phyloP scores from a whole-genome alignment of 208 protist species.

The Crithidia sp. region DNA sequence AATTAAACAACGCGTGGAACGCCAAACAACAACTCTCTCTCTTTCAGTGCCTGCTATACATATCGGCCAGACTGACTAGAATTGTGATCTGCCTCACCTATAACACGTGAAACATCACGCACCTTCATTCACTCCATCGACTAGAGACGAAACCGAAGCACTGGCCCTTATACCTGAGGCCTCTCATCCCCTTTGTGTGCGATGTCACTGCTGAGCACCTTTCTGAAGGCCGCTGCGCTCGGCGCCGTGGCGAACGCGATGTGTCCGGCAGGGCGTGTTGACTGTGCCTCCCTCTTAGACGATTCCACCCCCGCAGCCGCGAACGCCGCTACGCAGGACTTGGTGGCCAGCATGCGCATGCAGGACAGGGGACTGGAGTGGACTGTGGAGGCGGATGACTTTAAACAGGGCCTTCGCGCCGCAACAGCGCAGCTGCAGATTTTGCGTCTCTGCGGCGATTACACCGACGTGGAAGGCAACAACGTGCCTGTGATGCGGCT shows the following conservation, averaged over 20 bases:
- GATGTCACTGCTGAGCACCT: neutral
- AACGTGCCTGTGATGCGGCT: constrained; percentile 59
- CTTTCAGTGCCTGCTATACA: too few relatives aligned
- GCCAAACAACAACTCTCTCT: too few relatives aligned
- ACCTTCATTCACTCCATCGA: too few relatives aligned
- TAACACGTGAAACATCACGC: too few relatives aligned
- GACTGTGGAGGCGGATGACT: constrained; percentile 27
- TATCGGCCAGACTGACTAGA: too few relatives aligned
- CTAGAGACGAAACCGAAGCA: too few relatives aligned
- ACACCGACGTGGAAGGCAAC: constrained; percentile 24
- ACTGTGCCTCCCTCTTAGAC: neutral
- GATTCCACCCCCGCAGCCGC: neutral
- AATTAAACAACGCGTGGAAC: too few relatives aligned
- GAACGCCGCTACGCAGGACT: constrained; percentile 3
- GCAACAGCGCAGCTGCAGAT: constrained; percentile 39
- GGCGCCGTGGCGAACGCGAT: neutral
- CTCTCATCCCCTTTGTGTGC: too few relatives aligned
- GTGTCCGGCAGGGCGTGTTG: neutral
- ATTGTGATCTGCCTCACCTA: too few relatives aligned
- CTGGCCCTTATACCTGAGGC: too few relatives aligned
- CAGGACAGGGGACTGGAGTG: constrained; percentile 16
- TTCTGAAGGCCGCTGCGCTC: constrained; percentile 15
- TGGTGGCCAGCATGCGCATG: constrained; percentile 18
- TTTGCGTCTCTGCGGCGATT: constrained; percentile 37
- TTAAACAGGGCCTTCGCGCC: neutral